phyloP scores from a whole-genome alignment of 441 rosid species.

The Pelargonium myrrhifolium region DNA sequence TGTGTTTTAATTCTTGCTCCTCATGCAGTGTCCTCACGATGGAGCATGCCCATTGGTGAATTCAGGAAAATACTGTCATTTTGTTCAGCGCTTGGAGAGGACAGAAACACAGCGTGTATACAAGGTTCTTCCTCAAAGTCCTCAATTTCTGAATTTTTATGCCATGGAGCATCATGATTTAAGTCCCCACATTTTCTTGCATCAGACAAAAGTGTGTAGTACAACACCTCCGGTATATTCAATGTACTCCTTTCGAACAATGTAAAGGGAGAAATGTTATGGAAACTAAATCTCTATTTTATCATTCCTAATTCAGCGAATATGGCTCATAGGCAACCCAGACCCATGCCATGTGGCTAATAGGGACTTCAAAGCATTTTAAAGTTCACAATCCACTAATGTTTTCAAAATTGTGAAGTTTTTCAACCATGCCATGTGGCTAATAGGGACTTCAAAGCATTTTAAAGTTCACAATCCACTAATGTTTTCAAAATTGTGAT shows the following conservation, averaged over 20 bases:
- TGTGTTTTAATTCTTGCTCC: constrained; percentile 15
- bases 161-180: too few species aligned
- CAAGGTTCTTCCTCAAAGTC: constrained; percentile 45
- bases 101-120: constrained; percentile 80
- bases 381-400: too few species aligned
- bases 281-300: background rate
- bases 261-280: too few species aligned
- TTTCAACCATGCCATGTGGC: background rate
- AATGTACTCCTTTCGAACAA: too few species aligned
- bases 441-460: background rate
- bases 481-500: too few species aligned
- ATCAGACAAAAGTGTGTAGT: background rate
- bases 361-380: background rate
- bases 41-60: constrained; percentile 77
- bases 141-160: background rate
- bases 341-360: background rate
- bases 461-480: background rate
- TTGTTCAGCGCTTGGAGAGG: constrained; percentile 85
- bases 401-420: background rate
- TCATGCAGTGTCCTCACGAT: constrained; percentile 83
- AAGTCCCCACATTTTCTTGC: background rate
- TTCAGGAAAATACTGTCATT: constrained; percentile 82
- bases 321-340: background rate
- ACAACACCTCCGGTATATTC: background rate
- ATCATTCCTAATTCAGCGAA: background rate